Evolutionary conservation across 2,329 filamentous ascomycete genomes (phyloP).

Genomic region (Colletotrichum australisinense): DNA sequence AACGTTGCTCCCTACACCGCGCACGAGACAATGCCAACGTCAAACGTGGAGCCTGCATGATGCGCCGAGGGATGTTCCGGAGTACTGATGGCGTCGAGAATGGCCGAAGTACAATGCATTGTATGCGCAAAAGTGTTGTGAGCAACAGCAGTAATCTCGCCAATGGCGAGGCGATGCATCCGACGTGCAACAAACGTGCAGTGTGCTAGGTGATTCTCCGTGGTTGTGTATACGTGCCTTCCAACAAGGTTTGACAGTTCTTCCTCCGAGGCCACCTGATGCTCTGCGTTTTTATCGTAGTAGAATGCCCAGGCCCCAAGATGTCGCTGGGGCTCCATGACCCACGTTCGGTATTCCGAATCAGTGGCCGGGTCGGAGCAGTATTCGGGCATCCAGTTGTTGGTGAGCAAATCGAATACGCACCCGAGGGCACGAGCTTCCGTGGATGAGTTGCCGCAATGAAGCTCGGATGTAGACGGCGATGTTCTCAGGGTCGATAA

Average conservation of each 20-base stretch:
- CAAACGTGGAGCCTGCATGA: background rate
- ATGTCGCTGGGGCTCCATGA: background rate
- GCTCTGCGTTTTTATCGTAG: background rate
- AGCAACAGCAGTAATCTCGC: background rate
- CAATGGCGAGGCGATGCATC: background rate
- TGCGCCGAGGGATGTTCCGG: background rate
- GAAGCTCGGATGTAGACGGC: background rate
- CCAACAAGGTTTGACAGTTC: background rate
- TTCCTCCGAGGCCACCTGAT: background rate
- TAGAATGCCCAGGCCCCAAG: background rate
- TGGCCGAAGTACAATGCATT: background rate
- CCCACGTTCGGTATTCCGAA: background rate
- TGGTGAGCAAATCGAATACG: background rate
- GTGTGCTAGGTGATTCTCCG: background rate
- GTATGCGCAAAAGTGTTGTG: background rate
- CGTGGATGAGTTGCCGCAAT: background rate
- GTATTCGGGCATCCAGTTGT: background rate
- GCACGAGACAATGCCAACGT: background rate
- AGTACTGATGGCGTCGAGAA: background rate
- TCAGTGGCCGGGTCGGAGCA: background rate
- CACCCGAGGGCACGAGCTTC: background rate
- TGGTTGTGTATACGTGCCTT: background rate
- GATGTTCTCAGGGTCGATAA: no score
- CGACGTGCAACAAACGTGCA: background rate
- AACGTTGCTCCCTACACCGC: no score